Percentiles rank a stretch among this genome's conserved stretches.
These are phyloP conservation scores for Blastobotrys illinoisensis DNA, from an alignment of 1,139 yeast species.

Conservation along the genomic window DNA sequence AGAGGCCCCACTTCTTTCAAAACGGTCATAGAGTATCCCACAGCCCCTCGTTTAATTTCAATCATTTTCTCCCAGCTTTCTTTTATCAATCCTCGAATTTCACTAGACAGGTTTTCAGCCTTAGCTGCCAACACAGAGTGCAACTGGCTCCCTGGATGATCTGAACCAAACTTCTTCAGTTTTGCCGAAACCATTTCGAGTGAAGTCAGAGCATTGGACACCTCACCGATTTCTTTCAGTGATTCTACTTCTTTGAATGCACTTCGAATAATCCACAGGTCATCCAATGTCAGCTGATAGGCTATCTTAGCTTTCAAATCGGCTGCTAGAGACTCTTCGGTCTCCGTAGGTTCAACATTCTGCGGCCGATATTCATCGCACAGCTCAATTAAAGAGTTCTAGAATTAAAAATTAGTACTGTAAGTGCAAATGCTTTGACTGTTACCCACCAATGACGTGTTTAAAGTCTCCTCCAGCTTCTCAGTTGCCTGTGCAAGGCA, in stretches of 20 bases:
- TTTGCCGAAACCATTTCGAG: conserved; percentile 21
- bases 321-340: conserved; percentile 2
- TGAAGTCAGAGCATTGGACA: conserved; percentile 24
- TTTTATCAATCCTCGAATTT: conserved; percentile 6
- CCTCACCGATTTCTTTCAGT: conserved; percentile 24
- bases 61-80: conserved; percentile 14
- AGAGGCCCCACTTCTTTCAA: neutral
- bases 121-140: conserved; percentile 15
- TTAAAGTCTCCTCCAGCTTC: conserved; percentile 7
- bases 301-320: conserved; percentile 7
- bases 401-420: neutral
- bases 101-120: conserved; percentile 11
- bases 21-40: neutral
- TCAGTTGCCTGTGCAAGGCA: neutral
- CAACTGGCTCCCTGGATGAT: conserved; percentile 16
- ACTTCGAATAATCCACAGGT: conserved; percentile 27
- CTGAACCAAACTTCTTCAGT: conserved; percentile 17
- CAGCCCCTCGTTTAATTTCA: conserved; percentile 21
- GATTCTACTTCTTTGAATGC: conserved; percentile 27
- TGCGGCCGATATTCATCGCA: conserved; percentile 3
- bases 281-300: conserved; percentile 18
- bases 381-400: conserved; percentile 3
- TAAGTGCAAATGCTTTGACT: neutral
- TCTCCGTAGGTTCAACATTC: conserved; percentile 2
- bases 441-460: neutral